Evolutionary conservation across 2,329 filamentous ascomycete genomes (phyloP).

Genomic region (Ophiocordyceps robertsii): DNA sequence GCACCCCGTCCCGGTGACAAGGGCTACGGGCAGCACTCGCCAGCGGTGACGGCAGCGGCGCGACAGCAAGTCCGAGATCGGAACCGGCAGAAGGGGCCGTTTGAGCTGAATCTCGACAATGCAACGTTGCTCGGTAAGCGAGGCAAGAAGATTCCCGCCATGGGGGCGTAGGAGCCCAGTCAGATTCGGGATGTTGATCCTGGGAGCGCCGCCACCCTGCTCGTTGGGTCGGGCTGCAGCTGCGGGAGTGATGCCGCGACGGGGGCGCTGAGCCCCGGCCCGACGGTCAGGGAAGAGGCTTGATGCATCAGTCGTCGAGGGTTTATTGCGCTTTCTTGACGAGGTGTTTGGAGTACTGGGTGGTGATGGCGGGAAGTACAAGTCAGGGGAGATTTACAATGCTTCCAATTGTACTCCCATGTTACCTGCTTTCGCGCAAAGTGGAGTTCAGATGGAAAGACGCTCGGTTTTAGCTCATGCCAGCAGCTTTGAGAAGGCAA

Average conservation of each 20-base stretch:
- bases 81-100: constrained; percentile 61
- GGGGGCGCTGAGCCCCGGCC: too few relatives aligned
- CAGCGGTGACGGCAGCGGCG: constrained; percentile 70
- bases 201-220: too few relatives aligned
- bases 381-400: neutral
- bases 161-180: constrained; percentile 18
- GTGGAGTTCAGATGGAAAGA: too few relatives aligned
- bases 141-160: constrained; percentile 37
- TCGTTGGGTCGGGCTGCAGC: too few relatives aligned
- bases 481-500: neutral
- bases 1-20: constrained; percentile 28
- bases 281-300: too few relatives aligned
- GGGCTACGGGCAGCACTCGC: constrained; percentile 83
- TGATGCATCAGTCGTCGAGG: too few relatives aligned
- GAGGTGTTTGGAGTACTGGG: constrained; percentile 12
- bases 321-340: neutral
- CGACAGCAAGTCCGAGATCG: constrained; percentile 61
- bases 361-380: neutral
- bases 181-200: neutral
- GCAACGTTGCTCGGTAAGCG: constrained; percentile 74
- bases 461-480: neutral
- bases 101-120: constrained; percentile 85
- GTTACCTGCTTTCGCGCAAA: too few relatives aligned
- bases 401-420: neutral
- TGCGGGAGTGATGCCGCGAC: neutral